Base-by-base conservation (phyloP, 495 filamentous ascomycete genomes). In the Oidiodendron maius region DNA sequence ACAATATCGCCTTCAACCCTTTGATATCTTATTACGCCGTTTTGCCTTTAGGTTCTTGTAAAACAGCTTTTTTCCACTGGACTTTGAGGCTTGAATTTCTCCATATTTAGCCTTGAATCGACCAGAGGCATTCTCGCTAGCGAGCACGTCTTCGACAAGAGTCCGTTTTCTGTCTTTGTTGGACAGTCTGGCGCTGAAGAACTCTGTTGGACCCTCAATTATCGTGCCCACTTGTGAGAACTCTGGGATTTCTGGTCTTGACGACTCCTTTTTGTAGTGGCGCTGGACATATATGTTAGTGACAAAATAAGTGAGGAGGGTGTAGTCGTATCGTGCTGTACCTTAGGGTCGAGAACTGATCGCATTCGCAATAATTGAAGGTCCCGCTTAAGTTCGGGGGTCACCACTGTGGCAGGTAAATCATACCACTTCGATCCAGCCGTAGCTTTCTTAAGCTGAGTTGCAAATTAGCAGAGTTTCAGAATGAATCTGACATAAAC, bases 151-250 rank as follows among this genome's bases (percentile, higher is more conserved):
- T 48, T 94, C 88, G n/a, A 91, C 84, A 50, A 98, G 86, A 3
- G 87, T 95, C 53, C 76, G 78, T 71, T 94, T 95, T 50, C 87
- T 75, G 58, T 97, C 85, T 65, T 86, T 94, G 63, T 90, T 93
- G 23, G 78, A 75, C 28, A 97, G 74, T 17, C 93, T 78, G 13
- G 76, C 74, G 53, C 74, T 88, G 68, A 79, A 86, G 69, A 83
- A 95, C 55, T 98, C 93, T 0, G 88, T 89, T 16, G 90, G 87
- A 0, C 91, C 91, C 56, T 95, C 81, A 28, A 96, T 77, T 44
- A 97, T 81, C 2, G 85, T 94, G 38, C 93, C 93, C 18, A 96
- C 81, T 54, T 94, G 87, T 21, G 84, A 91, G 62, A 82, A 96
- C 49, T 89, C 75, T 5, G 93, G 93, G 2, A 83, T 61, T 75